Percentiles rank a stretch among this genome's conserved stretches.
Evolutionary conservation across 202 grass and related monocot species (phyloP).

Genomic region (Elaeis oleifera): DNA sequence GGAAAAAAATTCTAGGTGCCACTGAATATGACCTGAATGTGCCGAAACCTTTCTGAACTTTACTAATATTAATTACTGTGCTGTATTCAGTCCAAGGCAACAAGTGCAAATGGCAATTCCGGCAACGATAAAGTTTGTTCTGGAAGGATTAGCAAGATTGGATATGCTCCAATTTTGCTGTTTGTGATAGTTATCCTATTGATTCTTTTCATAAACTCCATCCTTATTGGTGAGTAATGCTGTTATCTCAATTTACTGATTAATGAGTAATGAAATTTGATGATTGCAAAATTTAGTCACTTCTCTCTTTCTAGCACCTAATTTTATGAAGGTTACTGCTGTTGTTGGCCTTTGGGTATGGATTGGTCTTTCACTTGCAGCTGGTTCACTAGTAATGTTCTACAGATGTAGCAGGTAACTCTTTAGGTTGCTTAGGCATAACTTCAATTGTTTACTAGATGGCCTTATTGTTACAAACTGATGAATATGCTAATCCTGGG

Average conservation of each 20-base stretch:
- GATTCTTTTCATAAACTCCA: constrained; percentile 78
- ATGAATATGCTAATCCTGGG: too few relatives aligned
- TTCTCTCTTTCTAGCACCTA: constrained; percentile 46
- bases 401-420: constrained; percentile 90
- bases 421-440: background rate
- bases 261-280: background rate
- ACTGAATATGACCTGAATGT: too few relatives aligned
- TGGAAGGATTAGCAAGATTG: constrained; percentile 47
- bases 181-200: constrained; percentile 43
- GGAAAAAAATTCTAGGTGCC: too few relatives aligned
- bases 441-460: too few relatives aligned
- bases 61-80: constrained; percentile 31
- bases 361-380: constrained; percentile 68
- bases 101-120: constrained; percentile 38
- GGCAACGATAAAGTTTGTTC: constrained; percentile 65
- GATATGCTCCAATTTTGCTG: constrained; percentile 82
- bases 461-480: too few relatives aligned
- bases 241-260: constrained; percentile 13
- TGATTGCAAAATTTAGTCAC: constrained; percentile 22
- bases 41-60: background rate
- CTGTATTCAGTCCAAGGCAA: constrained; percentile 71
- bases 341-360: constrained; percentile 72
- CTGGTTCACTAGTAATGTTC: constrained; percentile 65
- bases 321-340: constrained; percentile 71
- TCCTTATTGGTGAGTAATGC: constrained; percentile 60